phyloP scores from a whole-genome alignment of 805 yeast genomes.

The Pichia ethanolica region DNA sequence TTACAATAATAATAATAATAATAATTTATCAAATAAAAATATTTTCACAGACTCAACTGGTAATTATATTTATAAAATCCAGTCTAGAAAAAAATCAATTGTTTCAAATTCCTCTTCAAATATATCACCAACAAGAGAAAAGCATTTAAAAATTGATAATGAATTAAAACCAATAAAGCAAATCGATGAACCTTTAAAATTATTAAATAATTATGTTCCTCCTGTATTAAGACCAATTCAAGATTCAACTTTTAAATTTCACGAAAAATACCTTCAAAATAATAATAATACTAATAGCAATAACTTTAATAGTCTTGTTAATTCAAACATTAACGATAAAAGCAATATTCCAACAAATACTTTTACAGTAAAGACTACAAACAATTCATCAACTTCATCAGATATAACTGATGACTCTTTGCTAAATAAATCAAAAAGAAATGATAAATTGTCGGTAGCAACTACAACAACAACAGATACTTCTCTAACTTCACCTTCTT shows the following conservation, averaged over 20 bases:
- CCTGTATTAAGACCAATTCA: constrained; percentile 42
- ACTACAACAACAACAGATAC: not conserved
- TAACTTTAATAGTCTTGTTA: no score
- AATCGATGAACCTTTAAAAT: constrained; percentile 39
- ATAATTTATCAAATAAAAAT: not conserved
- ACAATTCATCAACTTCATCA: not conserved
- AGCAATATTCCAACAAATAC: no score
- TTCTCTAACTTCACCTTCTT: no score
- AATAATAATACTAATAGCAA: not conserved
- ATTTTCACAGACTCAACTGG: not conserved
- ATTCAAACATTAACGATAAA: not conserved
- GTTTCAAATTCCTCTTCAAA: constrained; percentile 8
- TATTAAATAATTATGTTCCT: constrained; percentile 40
- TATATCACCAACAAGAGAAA: constrained; percentile 9
- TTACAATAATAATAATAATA: not conserved
- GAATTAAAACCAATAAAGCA: constrained; percentile 24
- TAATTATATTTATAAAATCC: not conserved
- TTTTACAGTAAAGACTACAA: no score
- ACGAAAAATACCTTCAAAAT: not conserved
- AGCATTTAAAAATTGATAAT: not conserved
- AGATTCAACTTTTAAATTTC: not conserved
- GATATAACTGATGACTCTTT: no score
- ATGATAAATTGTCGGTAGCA: not conserved
- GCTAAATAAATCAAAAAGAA: no score
- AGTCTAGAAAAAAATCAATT: constrained; percentile 1